These are phyloP conservation scores for Boletus reticulatus DNA, from an alignment of 768 basidiomycete species.

Conservation along the genomic window DNA sequence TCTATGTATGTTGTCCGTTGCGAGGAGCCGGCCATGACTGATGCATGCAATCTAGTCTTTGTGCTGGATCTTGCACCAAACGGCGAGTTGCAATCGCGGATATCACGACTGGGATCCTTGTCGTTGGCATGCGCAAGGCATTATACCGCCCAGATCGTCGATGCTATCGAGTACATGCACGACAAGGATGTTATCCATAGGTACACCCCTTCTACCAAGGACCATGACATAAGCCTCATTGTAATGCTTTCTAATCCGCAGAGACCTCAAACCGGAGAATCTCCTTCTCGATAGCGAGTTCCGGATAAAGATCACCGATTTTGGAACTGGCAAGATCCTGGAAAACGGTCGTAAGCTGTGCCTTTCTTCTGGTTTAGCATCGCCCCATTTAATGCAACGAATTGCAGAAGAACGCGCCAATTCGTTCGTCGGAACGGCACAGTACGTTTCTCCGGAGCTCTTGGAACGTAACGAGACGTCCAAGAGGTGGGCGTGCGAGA, in stretches of 20 bases:
- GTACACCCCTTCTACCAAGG: conserved; percentile 27
- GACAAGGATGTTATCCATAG: conserved; percentile 87
- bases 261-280: conserved; percentile 85
- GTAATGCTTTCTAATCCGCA: conserved; percentile 21
- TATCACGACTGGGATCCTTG: conserved; percentile 81
- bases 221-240: conserved; percentile 10
- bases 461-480: conserved; percentile 71
- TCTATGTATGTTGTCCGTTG: conserved; percentile 58
- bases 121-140: conserved; percentile 73
- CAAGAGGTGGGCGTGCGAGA: conserved; percentile 53
- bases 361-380: neutral
- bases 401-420: conserved; percentile 50
- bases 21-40: neutral
- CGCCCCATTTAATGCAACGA: conserved; percentile 6
- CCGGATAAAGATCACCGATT: conserved; percentile 94
- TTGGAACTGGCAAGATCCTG: conserved; percentile 85
- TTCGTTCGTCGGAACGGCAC: conserved; percentile 87
- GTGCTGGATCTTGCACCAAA: conserved; percentile 75
- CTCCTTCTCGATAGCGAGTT: conserved; percentile 83
- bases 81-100: conserved; percentile 73
- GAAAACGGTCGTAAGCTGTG: conserved; percentile 49
- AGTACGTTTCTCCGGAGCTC: conserved; percentile 88
- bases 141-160: conserved; percentile 88
- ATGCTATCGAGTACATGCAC: conserved; percentile 91
- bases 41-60: conserved; percentile 51